These are phyloP conservation scores for Raffaelea deltoideospora DNA, from an alignment of 2,329 filamentous ascomycete genomes.

Conservation along the genomic window DNA sequence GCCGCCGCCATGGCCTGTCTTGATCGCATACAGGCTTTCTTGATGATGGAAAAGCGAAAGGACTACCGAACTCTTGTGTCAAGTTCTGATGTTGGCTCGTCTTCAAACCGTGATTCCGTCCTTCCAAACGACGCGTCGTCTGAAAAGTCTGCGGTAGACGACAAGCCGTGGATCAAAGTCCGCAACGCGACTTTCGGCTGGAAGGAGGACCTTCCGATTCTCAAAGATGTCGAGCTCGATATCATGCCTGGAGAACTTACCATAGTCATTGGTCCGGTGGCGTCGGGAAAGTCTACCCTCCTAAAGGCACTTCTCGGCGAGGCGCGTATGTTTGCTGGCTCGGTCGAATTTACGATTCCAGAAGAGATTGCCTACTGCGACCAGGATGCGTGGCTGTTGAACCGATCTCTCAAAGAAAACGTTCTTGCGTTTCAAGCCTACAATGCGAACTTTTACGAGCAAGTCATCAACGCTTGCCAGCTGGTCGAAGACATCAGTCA, in stretches of 20 bases:
- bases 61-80: conserved; percentile 6
- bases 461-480: conserved; percentile 14
- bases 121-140: neutral
- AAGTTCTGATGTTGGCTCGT: neutral
- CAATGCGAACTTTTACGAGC: conserved; percentile 10
- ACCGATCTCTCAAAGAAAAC: conserved; percentile 22
- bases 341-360: conserved; percentile 10
- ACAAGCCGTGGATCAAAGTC: conserved; percentile 2
- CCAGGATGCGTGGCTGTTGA: conserved; percentile 28
- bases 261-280: conserved; percentile 25
- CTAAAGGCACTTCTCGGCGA: conserved; percentile 24
- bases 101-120: neutral
- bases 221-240: conserved; percentile 5
- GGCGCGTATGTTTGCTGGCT: conserved; percentile 12
- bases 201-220: conserved; percentile 2
- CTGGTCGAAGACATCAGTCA: conserved; percentile 12
- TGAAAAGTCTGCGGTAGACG: neutral
- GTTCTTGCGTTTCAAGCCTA: conserved; percentile 18
- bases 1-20: conserved; percentile 8
- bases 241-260: conserved; percentile 12
- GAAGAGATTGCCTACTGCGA: conserved; percentile 23
- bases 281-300: conserved; percentile 27
- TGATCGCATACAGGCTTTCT: conserved; percentile 8
- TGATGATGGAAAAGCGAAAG: conserved; percentile 6
- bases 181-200: conserved; percentile 4